Base-by-base conservation (phyloP, 352 stramenopile genomes). In the Elongisporangium senticosum region DNA sequence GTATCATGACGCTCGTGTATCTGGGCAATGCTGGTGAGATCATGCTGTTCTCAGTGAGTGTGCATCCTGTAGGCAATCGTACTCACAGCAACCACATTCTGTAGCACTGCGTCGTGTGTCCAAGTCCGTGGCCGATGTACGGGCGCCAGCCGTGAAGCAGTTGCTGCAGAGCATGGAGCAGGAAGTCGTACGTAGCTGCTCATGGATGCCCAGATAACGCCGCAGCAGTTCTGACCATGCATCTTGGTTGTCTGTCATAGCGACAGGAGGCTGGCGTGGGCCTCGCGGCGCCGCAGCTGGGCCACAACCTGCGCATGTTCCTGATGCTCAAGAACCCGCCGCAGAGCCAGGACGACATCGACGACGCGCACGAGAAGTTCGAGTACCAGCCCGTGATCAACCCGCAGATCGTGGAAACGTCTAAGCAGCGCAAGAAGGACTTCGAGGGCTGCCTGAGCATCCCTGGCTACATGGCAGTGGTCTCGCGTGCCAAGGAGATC, bases 381-480 rank as follows among this genome's bases (percentile, higher is more conserved):
- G 67, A 86, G 60, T 94, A 92, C 51, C 77, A 93, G 56, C 63
- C 71, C n/a, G 74, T 90, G 48, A 71, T 94, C 69, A 94, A 94
- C 50, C 85, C 83, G 0, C 63, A 89, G 64, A 91, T 94, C 53
- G 28, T 87, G 13, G 56, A 63, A 53, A 74, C 64, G 60, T 91
- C 82, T 7, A 56, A 74, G 15, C 56, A 59, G 10, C 73, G 67
- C 53, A 79, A 69, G 39, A 87, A 86, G 58, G 85, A 94, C 63
- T 94, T 93, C 71, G 85, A 94, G 74, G 85, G 85, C 26, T 94
- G 85, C 33, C 58, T 94, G 59, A 94, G 85, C 63, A 75, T 94
- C 22, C 85, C 85, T 15, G 83, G 82, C 15, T 94, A 94, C 63
- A 77, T 87, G 49, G 85, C 77, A 52, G 78, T 94, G 28, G 77